Evolutionary conservation across 495 filamentous ascomycete genomes (phyloP), one percentile per base, ranked within the genome.

Genomic region (Physcia stellaris): DNA sequence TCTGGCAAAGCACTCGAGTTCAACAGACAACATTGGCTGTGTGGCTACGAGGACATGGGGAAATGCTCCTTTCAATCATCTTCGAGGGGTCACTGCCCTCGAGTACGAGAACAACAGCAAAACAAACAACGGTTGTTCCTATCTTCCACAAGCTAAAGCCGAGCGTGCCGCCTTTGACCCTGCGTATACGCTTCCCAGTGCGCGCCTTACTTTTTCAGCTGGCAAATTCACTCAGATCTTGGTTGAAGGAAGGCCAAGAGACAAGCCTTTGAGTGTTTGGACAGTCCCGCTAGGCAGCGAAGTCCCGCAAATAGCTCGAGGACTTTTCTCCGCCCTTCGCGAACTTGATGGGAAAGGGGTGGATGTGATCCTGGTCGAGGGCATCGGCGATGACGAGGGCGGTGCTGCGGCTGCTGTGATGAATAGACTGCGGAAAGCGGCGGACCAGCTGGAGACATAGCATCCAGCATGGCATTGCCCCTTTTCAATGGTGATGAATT

Each of bases 391-490:
- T 48, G 33, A 45, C 4, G 73, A 81, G 28, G 79, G 78, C 26
- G 79, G 84, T 51, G 74, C 87, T 39, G 84, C 86, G n/a, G 81
- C 86, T 13, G 92, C 90, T 6, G 77, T 98, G 31, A 96, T 98
- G 92, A 98, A 98, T 52, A 67, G 88, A 46, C 60, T 96, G 6
- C 64, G 90, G 33, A 96, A 96, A 62, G 88, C 88, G 24, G 86
- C 90, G 30, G 68, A 67, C 22, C 46, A 64, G 43, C 47, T 68
- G 27, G 50, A 53, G 36, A 54, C 56, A 17, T 68, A 24, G 45
- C 12, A 13, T 15, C 10, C 19, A 35, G 7, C 20, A 18, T 27
- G 9, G 5, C 33, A 2, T 22, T 22, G n/a, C n/a, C n/a, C n/a
- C n/a, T n/a, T n/a, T n/a, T n/a, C n/a, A n/a, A n/a, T n/a, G n/a